Evolutionary conservation across 768 basidiomycete species (phyloP).

Genomic region (Trametes elegans): DNA sequence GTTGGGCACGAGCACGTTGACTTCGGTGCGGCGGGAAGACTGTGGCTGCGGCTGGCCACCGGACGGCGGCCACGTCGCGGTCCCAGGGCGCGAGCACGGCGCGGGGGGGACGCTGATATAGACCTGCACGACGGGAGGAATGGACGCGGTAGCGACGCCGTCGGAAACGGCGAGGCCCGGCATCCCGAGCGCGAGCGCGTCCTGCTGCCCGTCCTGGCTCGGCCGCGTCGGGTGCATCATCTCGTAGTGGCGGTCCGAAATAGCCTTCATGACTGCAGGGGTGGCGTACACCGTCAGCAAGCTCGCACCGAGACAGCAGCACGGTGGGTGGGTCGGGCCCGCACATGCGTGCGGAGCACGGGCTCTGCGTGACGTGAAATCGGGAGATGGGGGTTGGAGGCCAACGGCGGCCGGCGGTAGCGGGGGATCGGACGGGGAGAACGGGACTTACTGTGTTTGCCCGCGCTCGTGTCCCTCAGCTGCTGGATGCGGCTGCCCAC

Average conservation of each 20-base stretch:
- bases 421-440: too few relatives aligned
- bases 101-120: slow-evolving; percentile 21
- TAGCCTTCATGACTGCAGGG: slow-evolving; percentile 24
- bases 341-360: too few relatives aligned
- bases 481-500: slow-evolving; percentile 81
- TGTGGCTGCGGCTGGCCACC: slow-evolving; percentile 10
- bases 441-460: slow-evolving; percentile 61
- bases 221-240: slow-evolving; percentile 23
- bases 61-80: slow-evolving; percentile 6
- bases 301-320: slow-evolving; percentile 20
- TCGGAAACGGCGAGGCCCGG: neutral
- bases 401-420: too few relatives aligned
- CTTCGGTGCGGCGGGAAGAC: slow-evolving; percentile 11
- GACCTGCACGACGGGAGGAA: slow-evolving; percentile 12
- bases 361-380: too few relatives aligned
- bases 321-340: neutral
- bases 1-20: slow-evolving; percentile 13
- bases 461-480: slow-evolving; percentile 70
- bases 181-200: neutral
- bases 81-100: neutral
- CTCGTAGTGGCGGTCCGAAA: slow-evolving; percentile 29
- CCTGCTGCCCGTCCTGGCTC: neutral
- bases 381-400: neutral
- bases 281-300: neutral
- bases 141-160: slow-evolving; percentile 3